A percentile compares a stretch with the other conserved stretches of the same genome.
These are phyloP conservation scores for Aureobasidium uvarum DNA, from an alignment of 2,329 filamentous ascomycete genomes.

Conservation along the genomic window DNA sequence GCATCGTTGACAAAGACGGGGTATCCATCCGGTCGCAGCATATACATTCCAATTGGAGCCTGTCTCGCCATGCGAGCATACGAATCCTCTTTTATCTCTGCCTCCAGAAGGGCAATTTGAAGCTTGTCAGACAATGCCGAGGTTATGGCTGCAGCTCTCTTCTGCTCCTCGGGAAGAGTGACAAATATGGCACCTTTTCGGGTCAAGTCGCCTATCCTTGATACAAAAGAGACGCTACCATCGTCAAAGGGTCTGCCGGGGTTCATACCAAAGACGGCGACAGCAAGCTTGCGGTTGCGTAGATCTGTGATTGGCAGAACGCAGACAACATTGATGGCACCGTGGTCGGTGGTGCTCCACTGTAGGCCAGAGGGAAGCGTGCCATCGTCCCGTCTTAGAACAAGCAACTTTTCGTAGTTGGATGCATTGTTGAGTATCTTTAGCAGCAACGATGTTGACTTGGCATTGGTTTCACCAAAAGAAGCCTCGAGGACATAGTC, in stretches of 20 bases:
- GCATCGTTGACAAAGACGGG: constrained; percentile 45
- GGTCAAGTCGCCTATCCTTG: constrained; percentile 40
- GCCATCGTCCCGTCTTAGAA: constrained; percentile 6
- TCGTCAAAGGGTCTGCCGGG: constrained; percentile 42
- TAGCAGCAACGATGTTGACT: constrained; percentile 16
- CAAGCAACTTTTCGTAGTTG: constrained; percentile 3
- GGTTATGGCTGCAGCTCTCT: constrained; percentile 38
- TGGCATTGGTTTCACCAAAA: not conserved
- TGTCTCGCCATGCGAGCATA: constrained; percentile 44
- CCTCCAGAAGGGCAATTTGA: constrained; percentile 35
- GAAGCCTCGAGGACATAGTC: constrained; percentile 25
- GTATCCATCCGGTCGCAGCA: constrained; percentile 32
- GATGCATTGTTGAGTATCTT: constrained; percentile 7
- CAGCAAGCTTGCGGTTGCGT: constrained; percentile 40
- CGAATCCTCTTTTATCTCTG: constrained; percentile 39
- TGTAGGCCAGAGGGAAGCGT: constrained; percentile 22
- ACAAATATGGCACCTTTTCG: constrained; percentile 44
- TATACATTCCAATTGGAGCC: constrained; percentile 42
- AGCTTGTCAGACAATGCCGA: constrained; percentile 41
- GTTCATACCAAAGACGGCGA: constrained; percentile 43
- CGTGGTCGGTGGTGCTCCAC: not conserved
- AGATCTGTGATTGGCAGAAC: constrained; percentile 31
- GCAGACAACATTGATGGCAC: not conserved
- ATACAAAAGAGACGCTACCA: constrained; percentile 42
- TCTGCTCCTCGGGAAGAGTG: constrained; percentile 18